Evolutionary conservation across 1,284 basidiomycete genomes (phyloP), one percentile per base, ranked within the genome.

Genomic region (Stygiomarasmius scandens): DNA sequence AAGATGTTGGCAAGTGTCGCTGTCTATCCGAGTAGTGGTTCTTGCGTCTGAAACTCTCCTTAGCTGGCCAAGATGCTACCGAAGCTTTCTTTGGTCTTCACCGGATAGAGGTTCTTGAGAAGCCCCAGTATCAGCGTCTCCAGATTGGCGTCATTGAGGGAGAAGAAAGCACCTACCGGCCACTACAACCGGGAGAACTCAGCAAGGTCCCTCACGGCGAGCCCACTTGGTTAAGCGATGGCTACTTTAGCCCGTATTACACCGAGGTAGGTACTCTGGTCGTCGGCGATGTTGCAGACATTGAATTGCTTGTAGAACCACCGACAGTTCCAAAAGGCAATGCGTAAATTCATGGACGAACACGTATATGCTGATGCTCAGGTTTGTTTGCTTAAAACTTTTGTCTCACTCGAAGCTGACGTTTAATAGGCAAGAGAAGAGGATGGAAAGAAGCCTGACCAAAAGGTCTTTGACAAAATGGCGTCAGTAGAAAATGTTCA

Each of bases 21-120:
- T 9, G 20, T 25, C 56, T 58, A 48, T n/a, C 43, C 36, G 61
- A 79, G 49, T 78, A 3, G 34, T 19, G 14, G 2, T 20, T 32
- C 24, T 10, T 23, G 64, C 79, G n/a, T 32, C 79, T 0, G 77
- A 78, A 29, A 77, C 77, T 69, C 68, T 25, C 68, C 78, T 71
- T 67, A 87, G 89, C 88, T 58, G 92, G 91, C 3, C 81, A 90
- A 69, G 93, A 96, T 69, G 92, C 90, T 3, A 95, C 93, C 0
- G 90, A 93, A 54, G 85, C 83, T 2, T 95, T 95, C 77, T 95
- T 88, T 67, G 85, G 88, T 47, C 81, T 96, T 46, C 93, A 96
- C 70, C 80, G 90, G 34, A 82, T 86, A 58, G 92, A 95, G 64
- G 82, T 95, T 14, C 83, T 96, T 52, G 75, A 80, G 63, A 85